Conservation (phyloP, 1,284 basidiomycete genomes). For the Moesziomyces sp. region DNA sequence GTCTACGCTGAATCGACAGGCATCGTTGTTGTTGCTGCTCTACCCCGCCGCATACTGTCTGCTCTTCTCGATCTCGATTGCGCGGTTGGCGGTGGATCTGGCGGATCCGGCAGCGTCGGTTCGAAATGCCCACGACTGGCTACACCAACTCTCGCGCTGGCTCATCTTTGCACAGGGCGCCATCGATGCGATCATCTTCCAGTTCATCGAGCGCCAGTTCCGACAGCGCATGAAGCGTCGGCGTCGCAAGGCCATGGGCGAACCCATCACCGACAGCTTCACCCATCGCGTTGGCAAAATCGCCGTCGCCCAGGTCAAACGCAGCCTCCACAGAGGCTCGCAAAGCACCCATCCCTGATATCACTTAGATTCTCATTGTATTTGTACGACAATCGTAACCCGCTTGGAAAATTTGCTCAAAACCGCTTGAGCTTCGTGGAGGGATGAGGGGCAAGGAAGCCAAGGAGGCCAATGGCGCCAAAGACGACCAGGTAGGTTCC, state of each 20-base stretch:
- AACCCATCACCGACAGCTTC: conserved; percentile 34
- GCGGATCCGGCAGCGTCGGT: conserved; percentile 22
- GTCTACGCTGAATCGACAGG: conserved; percentile 59
- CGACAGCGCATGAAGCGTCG: conserved; percentile 53
- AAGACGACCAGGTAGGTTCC: conserved; percentile 38
- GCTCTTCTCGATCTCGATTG: conserved; percentile 58
- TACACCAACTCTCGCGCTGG: conserved; percentile 51
- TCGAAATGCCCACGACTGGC: conserved; percentile 33
- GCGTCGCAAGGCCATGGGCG: conserved; percentile 51
- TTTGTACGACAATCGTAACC: background rate
- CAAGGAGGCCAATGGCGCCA: conserved; percentile 32
- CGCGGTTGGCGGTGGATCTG: conserved; percentile 47
- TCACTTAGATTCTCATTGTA: background rate
- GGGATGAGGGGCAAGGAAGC: conserved; percentile 25
- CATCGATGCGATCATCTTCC: conserved; percentile 62
- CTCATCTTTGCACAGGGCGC: conserved; percentile 60
- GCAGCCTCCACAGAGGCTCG: conserved; percentile 1
- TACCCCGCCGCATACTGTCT: conserved; percentile 57
- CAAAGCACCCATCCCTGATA: background rate
- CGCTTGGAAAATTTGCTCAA: background rate
- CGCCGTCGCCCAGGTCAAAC: conserved; percentile 1
- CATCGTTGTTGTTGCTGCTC: conserved; percentile 52
- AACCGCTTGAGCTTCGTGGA: conserved; percentile 18
- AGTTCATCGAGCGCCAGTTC: conserved; percentile 58
- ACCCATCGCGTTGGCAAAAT: conserved; percentile 13